Conservation (phyloP, 805 yeast genomes). For the Pichia exigua region DNA sequence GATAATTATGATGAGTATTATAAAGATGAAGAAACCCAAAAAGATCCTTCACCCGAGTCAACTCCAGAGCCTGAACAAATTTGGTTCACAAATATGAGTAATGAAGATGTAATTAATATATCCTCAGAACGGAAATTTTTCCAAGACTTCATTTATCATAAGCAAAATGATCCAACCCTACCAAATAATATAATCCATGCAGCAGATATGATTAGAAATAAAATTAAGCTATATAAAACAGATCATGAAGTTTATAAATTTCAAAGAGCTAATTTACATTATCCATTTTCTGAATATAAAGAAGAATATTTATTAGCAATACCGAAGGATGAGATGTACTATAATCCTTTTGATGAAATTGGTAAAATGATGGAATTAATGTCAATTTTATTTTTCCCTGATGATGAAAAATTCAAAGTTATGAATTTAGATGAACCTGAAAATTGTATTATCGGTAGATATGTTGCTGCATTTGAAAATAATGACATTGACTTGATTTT, state of each 20-base stretch:
- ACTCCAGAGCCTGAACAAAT: conserved; percentile 9
- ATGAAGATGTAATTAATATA: conserved; percentile 7
- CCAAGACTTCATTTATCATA: conserved; percentile 17
- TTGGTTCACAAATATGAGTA: conserved; percentile 20
- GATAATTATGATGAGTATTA: not conserved
- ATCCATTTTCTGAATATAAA: conserved; percentile 37
- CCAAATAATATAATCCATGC: conserved; percentile 15
- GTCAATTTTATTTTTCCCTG: conserved; percentile 35
- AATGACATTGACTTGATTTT: conserved; percentile 9
- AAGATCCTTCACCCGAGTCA: conserved; percentile 1
- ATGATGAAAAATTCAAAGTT: conserved; percentile 25
- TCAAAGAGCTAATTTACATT: conserved; percentile 23
- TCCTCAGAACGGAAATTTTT: conserved; percentile 15
- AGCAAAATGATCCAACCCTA: conserved; percentile 13
- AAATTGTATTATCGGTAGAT: conserved; percentile 33
- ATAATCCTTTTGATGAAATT: conserved; percentile 58
- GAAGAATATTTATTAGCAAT: conserved; percentile 43
- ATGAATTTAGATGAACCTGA: conserved; percentile 30
- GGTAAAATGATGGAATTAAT: conserved; percentile 41
- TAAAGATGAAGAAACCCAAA: conserved; percentile 2
- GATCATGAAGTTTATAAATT: conserved; percentile 23
- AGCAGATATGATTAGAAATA: conserved; percentile 14
- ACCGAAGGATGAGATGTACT: conserved; percentile 45
- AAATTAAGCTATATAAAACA: conserved; percentile 20
- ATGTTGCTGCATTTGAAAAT: conserved; percentile 26